Conservation (phyloP, 441 rosid species). For the Brassica hybrid region DNA sequence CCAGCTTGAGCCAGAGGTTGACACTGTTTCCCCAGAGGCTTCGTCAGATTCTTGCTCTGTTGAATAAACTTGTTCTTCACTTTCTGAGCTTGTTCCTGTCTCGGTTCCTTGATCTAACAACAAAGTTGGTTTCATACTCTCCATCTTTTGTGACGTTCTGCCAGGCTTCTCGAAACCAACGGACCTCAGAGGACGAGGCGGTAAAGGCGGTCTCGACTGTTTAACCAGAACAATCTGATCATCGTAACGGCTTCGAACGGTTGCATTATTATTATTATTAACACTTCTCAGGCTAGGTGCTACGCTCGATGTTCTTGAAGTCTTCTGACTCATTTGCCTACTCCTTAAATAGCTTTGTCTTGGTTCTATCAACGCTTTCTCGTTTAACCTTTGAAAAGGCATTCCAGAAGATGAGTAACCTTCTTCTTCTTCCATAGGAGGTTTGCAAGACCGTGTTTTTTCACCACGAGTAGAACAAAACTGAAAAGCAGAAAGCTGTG, state of each 20-base stretch:
- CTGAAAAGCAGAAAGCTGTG: slow-evolving; percentile 48
- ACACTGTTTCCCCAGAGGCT: slow-evolving; percentile 20
- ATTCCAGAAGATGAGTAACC: background rate
- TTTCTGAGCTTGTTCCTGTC: slow-evolving; percentile 24
- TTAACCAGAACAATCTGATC: slow-evolving; percentile 26
- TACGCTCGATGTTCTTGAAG: background rate
- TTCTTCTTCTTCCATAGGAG: slow-evolving; percentile 12
- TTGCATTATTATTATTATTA: background rate
- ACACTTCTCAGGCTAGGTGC: slow-evolving; percentile 16
- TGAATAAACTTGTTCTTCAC: slow-evolving; percentile 9
- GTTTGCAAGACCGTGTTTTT: background rate
- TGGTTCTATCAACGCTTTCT: slow-evolving; percentile 3
- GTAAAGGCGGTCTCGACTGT: slow-evolving; percentile 18
- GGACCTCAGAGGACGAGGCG: slow-evolving; percentile 24
- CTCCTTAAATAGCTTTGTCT: slow-evolving; percentile 22
- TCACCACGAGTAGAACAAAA: slow-evolving; percentile 38
- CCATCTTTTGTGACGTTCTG: slow-evolving; percentile 24
- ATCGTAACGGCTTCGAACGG: slow-evolving; percentile 9
- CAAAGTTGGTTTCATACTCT: slow-evolving; percentile 41
- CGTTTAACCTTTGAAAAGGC: slow-evolving; percentile 12
- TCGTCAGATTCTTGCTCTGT: slow-evolving; percentile 42
- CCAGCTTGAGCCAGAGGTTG: slow-evolving; percentile 43
- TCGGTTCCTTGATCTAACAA: slow-evolving; percentile 38
- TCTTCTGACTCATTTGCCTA: slow-evolving; percentile 25
- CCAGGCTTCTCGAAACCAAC: slow-evolving; percentile 27